These are phyloP conservation scores for Daldinia grandis DNA, from an alignment of 495 filamentous ascomycete genomes.

Conservation along the genomic window DNA sequence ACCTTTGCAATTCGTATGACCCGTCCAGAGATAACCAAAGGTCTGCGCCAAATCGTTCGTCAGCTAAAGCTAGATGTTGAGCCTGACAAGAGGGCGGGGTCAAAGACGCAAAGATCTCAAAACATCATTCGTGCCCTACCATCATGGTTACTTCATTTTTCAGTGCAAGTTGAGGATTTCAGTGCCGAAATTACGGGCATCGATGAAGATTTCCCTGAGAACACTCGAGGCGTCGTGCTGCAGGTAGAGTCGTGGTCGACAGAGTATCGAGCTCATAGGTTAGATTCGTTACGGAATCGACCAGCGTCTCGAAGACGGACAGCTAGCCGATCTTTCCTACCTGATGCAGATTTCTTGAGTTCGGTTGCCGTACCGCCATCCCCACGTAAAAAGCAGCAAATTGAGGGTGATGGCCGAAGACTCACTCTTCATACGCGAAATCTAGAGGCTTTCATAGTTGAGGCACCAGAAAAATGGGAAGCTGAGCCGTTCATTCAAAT, in stretches of 20 bases:
- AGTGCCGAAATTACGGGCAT: conserved; percentile 90
- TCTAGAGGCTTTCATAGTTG: conserved; percentile 88
- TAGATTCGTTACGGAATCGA: conserved; percentile 61
- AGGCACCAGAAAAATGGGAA: conserved; percentile 84
- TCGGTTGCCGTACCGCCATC: conserved; percentile 68
- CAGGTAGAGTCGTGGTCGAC: conserved; percentile 91
- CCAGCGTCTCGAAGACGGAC: conserved; percentile 64
- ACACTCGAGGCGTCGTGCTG: conserved; percentile 80
- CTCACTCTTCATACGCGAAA: conserved; percentile 81
- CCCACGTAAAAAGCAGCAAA: conserved; percentile 62
- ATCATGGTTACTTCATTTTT: conserved; percentile 82
- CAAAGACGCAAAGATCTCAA: conserved; percentile 57
- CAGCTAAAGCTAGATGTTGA: conserved; percentile 73
- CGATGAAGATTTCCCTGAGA: conserved; percentile 79
- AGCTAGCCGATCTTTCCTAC: conserved; percentile 63
- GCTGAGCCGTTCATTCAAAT: conserved; percentile 85
- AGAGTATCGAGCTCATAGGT: conserved; percentile 85
- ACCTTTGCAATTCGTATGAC: conserved; percentile 91
- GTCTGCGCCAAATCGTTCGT: conserved; percentile 87
- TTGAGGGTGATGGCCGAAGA: conserved; percentile 82
- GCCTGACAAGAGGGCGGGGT: conserved; percentile 64
- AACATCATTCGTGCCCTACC: conserved; percentile 83
- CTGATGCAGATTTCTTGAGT: conserved; percentile 65
- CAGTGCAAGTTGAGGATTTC: conserved; percentile 86
- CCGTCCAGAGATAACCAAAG: conserved; percentile 87